Evolutionary conservation across 2,329 filamentous ascomycete genomes (phyloP).

Genomic region (Pezizomycotina sp.): DNA sequence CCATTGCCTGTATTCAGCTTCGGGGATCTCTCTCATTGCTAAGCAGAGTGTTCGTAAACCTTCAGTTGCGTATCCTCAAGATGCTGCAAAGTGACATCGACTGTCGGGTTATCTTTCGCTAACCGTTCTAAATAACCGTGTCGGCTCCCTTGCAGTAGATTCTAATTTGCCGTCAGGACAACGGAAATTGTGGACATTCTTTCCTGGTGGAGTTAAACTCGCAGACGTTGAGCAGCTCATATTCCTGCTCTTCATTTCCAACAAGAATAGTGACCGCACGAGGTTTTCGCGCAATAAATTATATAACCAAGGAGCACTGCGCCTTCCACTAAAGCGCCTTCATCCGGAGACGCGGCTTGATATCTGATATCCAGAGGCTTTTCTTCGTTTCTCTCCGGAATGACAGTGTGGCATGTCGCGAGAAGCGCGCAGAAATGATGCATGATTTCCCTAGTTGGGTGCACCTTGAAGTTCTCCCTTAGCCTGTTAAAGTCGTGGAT

Average conservation of each 20-base stretch:
- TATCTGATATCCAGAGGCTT: slow-evolving; percentile 78
- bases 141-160: slow-evolving; percentile 95
- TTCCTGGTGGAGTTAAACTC: slow-evolving; percentile 98
- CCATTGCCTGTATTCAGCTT: slow-evolving; percentile 82
- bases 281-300: slow-evolving; percentile 79
- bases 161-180: slow-evolving; percentile 90
- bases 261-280: slow-evolving; percentile 70
- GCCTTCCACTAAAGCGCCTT: slow-evolving; percentile 89
- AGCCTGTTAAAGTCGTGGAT: slow-evolving; percentile 73
- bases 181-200: slow-evolving; percentile 96
- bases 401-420: slow-evolving; percentile 89
- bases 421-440: slow-evolving; percentile 78
- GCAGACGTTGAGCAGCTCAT: slow-evolving; percentile 86
- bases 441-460: slow-evolving; percentile 43
- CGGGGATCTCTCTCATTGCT: slow-evolving; percentile 81
- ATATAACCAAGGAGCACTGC: slow-evolving; percentile 72
- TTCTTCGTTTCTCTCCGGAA: slow-evolving; percentile 71
- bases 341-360: slow-evolving; percentile 91
- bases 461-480: slow-evolving; percentile 48
- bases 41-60: slow-evolving; percentile 87
- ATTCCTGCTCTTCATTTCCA: slow-evolving; percentile 56
- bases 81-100: slow-evolving; percentile 80
- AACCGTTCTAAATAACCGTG: slow-evolving; percentile 93
- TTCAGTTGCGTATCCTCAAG: slow-evolving; percentile 95
- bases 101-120: slow-evolving; percentile 56